Percentiles rank a stretch among this genome's conserved stretches.
phyloP scores from a whole-genome alignment of 768 basidiomycete genomes.

The Mycena sanguinolenta region DNA sequence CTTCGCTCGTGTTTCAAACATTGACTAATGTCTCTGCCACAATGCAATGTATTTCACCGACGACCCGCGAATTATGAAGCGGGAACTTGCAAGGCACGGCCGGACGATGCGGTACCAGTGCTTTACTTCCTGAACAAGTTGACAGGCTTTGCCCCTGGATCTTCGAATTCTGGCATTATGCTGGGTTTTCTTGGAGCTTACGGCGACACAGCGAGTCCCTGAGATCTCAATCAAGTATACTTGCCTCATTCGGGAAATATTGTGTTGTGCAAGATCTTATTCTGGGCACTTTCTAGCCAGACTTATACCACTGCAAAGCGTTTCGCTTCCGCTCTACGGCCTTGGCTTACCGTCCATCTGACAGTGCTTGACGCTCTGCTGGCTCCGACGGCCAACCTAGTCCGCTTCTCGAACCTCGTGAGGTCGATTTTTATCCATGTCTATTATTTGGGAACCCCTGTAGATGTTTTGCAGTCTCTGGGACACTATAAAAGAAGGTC shows the following conservation, averaged over 20 bases:
- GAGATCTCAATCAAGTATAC: too few species aligned
- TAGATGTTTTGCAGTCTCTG: neutral
- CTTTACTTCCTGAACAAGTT: neutral
- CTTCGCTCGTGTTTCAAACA: neutral
- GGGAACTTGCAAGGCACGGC: too few species aligned
- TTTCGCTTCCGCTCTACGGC: constrained; percentile 20
- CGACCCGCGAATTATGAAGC: neutral
- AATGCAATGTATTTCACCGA: neutral
- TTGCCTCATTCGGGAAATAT: neutral
- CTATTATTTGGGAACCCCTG: too few species aligned
- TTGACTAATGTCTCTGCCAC: neutral
- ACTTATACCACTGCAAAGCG: neutral
- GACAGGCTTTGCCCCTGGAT: constrained; percentile 23
- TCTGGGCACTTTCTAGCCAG: neutral
- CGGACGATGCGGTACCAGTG: neutral
- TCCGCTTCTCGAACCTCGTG: constrained; percentile 20
- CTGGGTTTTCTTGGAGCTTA: neutral
- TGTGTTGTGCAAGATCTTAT: neutral
- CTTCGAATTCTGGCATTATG: neutral
- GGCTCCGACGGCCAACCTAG: constrained; percentile 28
- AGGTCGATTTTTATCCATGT: neutral
- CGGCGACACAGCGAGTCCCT: too few species aligned
- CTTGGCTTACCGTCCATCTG: constrained; percentile 31
- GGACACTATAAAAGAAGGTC: constrained; percentile 19
- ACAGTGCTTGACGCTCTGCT: constrained; percentile 15